A percentile compares a stretch with the other conserved stretches of the same genome.
phyloP scores from a whole-genome alignment of 257 asterid genomes.

The Nicotiana noctiflora region DNA sequence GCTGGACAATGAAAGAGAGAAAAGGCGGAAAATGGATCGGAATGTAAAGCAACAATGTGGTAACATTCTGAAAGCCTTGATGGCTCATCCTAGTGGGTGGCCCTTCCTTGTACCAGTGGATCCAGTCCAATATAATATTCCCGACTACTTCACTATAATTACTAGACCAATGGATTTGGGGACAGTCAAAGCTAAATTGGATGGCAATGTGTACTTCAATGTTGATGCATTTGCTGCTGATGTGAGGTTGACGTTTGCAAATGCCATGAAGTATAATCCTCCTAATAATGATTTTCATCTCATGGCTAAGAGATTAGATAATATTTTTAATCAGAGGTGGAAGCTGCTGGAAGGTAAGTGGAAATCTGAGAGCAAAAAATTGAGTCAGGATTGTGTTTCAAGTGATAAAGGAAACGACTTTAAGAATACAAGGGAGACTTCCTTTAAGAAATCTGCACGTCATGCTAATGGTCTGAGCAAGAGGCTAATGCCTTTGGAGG shows the following conservation, averaged over 20 bases:
- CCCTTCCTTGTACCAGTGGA: slow-evolving; percentile 64
- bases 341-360: slow-evolving; percentile 35
- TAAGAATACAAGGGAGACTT: slow-evolving; percentile 14
- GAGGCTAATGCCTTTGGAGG: slow-evolving; percentile 30
- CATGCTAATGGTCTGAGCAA: slow-evolving; percentile 14
- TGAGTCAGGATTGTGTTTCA: slow-evolving; percentile 5
- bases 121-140: slow-evolving; percentile 57
- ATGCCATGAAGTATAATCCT: slow-evolving; percentile 74
- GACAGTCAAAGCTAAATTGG: slow-evolving; percentile 50
- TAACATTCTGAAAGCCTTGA: slow-evolving; percentile 40
- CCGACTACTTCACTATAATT: slow-evolving; percentile 62
- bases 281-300: slow-evolving; percentile 35
- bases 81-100: slow-evolving; percentile 32
- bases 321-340: slow-evolving; percentile 49
- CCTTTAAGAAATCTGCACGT: slow-evolving; percentile 14
- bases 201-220: slow-evolving; percentile 35
- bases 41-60: slow-evolving; percentile 40
- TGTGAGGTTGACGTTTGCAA: slow-evolving; percentile 61
- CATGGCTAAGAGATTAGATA: slow-evolving; percentile 42
- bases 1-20: slow-evolving; percentile 31
- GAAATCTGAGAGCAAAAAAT: slow-evolving; percentile 22
- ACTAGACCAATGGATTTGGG: slow-evolving; percentile 85
- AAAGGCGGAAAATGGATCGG: slow-evolving; percentile 50
- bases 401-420: slow-evolving; percentile 18
- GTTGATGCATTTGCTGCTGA: slow-evolving; percentile 68